Percentiles rank a stretch among this genome's conserved stretches.
Conservation (phyloP, 2,329 filamentous ascomycete species). For the Fusarium keratoplasticum region DNA sequence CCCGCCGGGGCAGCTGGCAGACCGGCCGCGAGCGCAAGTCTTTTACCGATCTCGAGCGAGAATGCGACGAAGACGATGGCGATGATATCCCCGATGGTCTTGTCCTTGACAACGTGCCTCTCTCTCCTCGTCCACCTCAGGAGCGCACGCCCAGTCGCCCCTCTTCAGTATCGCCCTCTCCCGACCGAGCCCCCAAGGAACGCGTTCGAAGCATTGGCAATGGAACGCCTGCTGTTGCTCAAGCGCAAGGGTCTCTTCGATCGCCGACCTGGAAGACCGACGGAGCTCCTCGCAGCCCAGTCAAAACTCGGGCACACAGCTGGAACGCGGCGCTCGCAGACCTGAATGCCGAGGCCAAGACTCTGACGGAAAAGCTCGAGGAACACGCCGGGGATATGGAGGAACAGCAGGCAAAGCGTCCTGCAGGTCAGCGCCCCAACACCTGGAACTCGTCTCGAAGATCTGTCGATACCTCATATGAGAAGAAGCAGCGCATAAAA, state of each 20-base stretch:
- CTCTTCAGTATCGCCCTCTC: constrained; percentile 65
- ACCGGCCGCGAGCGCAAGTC: constrained; percentile 74
- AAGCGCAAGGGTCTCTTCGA: constrained; percentile 69
- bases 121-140: constrained; percentile 75
- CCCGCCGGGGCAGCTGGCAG: constrained; percentile 78
- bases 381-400: constrained; percentile 76
- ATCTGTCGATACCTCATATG: constrained; percentile 48
- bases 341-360: constrained; percentile 78
- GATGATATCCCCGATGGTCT: constrained; percentile 84
- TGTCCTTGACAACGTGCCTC: constrained; percentile 83
- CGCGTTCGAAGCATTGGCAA: constrained; percentile 70
- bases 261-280: constrained; percentile 67
- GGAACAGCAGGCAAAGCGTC: constrained; percentile 49
- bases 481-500: constrained; percentile 68
- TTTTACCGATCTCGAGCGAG: constrained; percentile 76
- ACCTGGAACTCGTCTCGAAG: constrained; percentile 54
- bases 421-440: constrained; percentile 50
- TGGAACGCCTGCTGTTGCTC: constrained; percentile 70
- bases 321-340: constrained; percentile 79
- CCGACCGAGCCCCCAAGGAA: constrained; percentile 63
- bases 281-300: constrained; percentile 53
- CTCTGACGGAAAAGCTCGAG: constrained; percentile 83
- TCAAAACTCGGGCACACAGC: constrained; percentile 73
- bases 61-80: constrained; percentile 81
- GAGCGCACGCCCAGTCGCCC: constrained; percentile 67